Evolutionary conservation across 805 yeast species (phyloP), one percentile per base, ranked within the genome.

Genomic region (Saccharomycopsis sp.): DNA sequence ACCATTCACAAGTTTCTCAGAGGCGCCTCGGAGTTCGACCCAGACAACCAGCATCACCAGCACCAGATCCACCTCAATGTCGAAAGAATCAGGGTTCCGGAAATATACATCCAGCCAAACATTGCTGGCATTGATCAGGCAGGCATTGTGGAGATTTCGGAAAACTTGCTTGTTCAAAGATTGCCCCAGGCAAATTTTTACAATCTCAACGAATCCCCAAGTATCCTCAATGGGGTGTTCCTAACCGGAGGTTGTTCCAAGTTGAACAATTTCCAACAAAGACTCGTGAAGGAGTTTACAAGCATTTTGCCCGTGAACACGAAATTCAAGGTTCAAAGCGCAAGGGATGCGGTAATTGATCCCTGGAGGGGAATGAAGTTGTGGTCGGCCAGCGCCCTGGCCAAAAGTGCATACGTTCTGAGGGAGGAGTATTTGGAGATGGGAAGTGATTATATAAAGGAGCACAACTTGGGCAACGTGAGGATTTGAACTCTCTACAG

Each of bases 91-190:
- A 71, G 94, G 43, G 84, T 89, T 2, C 96, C 97, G 0, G 99
- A 92, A 60, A 79, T 88, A 2, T 56, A 87, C 36, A 87, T 92
- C 60, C 92, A 89, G 57, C 98, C 99, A 5, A 72, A 80, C 6
- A 86, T 92, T 48, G 95, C 94, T 0, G 98, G 98, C 17, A 66
- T 87, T 17, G 98, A 92, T 59, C 97, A 88, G 61, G 95, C 96
- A 0, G 97, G 97, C 20, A 68, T 92, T n/a, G 56, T 73, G 18
- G 97, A 92, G 59, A 61, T 87, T 30, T 68, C 78, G 41, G 80
- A 78, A 49, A 81, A 77, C 43, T 67, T 85, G 5, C 54, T 88
- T 4, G 54, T 73, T 30, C 70, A 76, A 36, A 69, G 87, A 52
- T 64, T 77, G 39, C 75, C 74, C 21, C 71, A 75, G 0, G 70